A percentile compares a stretch with the other conserved stretches of the same genome.
Evolutionary conservation across 2,329 filamentous ascomycete genomes (phyloP).

Genomic region (Emmonsia crescens): DNA sequence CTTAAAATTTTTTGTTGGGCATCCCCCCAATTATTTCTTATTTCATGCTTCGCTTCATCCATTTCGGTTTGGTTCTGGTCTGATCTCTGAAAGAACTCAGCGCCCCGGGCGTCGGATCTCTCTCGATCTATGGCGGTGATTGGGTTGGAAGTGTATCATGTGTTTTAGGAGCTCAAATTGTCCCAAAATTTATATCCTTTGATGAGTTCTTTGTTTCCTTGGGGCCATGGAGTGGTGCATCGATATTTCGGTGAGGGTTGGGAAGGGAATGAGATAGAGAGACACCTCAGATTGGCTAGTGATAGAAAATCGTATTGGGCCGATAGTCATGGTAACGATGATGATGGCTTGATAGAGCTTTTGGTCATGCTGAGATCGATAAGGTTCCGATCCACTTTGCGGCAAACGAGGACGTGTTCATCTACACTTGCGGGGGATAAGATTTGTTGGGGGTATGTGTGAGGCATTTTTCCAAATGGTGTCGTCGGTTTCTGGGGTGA

Average conservation of each 20-base stretch:
- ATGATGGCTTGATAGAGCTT: background rate
- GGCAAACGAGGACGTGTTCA: background rate
- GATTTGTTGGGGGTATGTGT: background rate
- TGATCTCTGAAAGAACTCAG: background rate
- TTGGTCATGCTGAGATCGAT: background rate
- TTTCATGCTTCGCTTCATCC: background rate
- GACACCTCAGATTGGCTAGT: background rate
- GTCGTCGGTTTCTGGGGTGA: background rate
- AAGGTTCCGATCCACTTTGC: background rate
- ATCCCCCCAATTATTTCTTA: background rate
- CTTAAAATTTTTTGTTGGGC: no score
- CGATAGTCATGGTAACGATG: background rate
- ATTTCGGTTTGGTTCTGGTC: background rate
- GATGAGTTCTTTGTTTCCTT: background rate
- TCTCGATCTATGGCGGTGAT: background rate
- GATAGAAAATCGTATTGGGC: no score
- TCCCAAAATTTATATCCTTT: background rate
- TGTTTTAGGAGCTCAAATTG: background rate
- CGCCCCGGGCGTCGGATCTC: background rate
- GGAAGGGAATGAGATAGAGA: background rate
- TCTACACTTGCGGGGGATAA: background rate
- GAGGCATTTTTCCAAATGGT: background rate
- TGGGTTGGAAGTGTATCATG: background rate
- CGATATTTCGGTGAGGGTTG: background rate
- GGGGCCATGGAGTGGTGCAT: background rate